These are phyloP conservation scores for Neonectria coccinea DNA, from an alignment of 2,329 filamentous ascomycete genomes.

Conservation along the genomic window DNA sequence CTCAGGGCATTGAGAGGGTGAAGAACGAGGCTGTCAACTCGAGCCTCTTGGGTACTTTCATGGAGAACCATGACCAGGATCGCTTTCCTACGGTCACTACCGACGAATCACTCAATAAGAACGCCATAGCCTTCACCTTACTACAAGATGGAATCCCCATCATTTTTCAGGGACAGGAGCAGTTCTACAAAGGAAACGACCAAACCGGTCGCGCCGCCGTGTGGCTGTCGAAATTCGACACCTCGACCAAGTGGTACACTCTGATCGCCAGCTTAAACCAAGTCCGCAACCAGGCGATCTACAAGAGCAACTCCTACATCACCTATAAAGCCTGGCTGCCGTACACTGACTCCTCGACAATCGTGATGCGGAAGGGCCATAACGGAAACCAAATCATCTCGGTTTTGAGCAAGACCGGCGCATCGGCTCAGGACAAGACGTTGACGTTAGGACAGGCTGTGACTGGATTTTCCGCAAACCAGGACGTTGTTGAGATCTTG, in stretches of 20 bases:
- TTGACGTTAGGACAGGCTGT: conserved; percentile 11
- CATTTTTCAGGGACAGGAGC: conserved; percentile 31
- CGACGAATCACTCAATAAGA: conserved; percentile 30
- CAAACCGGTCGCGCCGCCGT: conserved; percentile 30
- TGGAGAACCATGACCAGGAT: conserved; percentile 34
- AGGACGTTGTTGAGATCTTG: conserved; percentile 27
- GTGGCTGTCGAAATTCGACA: conserved; percentile 28
- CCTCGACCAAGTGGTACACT: conserved; percentile 25
- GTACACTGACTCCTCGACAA: conserved; percentile 20
- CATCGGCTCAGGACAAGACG: conserved; percentile 19
- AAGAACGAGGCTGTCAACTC: conserved; percentile 32
- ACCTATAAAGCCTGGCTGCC: conserved; percentile 32
- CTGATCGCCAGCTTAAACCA: conserved; percentile 31
- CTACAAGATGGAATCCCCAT: conserved; percentile 33
- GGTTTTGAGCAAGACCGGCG: conserved; percentile 31
- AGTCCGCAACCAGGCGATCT: conserved; percentile 32
- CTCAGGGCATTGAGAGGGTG: conserved; percentile 19
- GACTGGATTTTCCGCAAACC: conserved; percentile 28
- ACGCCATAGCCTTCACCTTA: conserved; percentile 32
- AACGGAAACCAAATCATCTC: conserved; percentile 34
- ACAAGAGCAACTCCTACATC: conserved; percentile 30
- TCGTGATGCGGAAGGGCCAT: conserved; percentile 31
- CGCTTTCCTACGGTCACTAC: conserved; percentile 30
- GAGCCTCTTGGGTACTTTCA: conserved; percentile 30
- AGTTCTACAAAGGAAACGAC: conserved; percentile 26